Evolutionary conservation across 306 rosid species (phyloP).

Genomic region (Abrus precatorius): DNA sequence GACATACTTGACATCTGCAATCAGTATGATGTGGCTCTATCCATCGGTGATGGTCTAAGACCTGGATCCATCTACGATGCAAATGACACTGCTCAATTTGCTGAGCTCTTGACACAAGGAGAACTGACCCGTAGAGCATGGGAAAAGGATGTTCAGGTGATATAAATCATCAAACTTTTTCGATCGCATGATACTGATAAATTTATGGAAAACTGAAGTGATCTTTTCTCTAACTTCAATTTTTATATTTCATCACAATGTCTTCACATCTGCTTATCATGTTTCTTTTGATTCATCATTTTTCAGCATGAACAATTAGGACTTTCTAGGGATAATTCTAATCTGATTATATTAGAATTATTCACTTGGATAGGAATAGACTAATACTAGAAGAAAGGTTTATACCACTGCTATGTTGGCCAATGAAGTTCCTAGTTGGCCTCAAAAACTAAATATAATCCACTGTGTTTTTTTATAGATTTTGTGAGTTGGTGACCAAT

Average conservation of each 20-base stretch:
- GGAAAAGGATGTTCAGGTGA: conserved; percentile 99
- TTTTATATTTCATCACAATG: conserved; percentile 28
- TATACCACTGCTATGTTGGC: not conserved
- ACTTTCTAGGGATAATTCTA: conserved; percentile 16
- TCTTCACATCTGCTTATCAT: conserved; percentile 1
- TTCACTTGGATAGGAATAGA: conserved; percentile 8
- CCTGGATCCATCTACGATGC: conserved; percentile 99
- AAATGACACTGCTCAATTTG: conserved; percentile 97
- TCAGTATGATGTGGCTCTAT: conserved; percentile 91
- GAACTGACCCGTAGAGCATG: conserved; percentile 98
- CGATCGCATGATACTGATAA: conserved; percentile 11
- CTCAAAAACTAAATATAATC: not conserved
- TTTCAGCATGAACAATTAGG: not conserved
- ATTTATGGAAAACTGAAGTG: conserved; percentile 13
- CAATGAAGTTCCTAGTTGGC: conserved; percentile 13
- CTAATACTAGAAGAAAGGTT: not conserved
- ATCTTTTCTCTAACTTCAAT: conserved; percentile 6
- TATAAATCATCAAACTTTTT: conserved; percentile 29
- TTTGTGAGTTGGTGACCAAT: not conserved
- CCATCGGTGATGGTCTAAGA: conserved; percentile 96
- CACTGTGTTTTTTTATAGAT: not conserved
- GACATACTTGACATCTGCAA: conserved; percentile 98
- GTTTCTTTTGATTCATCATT: conserved; percentile 29
- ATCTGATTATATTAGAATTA: not conserved
- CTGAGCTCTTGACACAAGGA: conserved; percentile 99